phyloP scores from a whole-genome alignment of 306 rosid species.

The Comarum palustre region DNA sequence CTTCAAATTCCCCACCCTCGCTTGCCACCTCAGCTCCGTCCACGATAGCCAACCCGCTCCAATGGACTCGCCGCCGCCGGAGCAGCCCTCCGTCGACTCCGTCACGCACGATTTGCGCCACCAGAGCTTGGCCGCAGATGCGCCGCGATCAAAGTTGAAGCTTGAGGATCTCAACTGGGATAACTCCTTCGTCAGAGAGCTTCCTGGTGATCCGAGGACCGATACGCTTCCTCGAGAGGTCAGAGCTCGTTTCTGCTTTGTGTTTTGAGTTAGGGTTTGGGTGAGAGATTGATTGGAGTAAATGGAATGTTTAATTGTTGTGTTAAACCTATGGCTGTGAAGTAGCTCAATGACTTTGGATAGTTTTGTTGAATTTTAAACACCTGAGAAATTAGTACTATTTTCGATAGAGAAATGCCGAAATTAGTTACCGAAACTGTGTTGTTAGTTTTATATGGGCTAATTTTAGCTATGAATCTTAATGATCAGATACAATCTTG shows the following conservation, averaged over 20 bases:
- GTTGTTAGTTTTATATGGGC: neutral
- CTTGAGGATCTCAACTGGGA: conserved; percentile 94
- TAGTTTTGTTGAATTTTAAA: neutral
- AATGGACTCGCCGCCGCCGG: conserved; percentile 53
- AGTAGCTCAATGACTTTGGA: neutral
- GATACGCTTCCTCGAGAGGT: conserved; percentile 82
- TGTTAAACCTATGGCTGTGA: neutral
- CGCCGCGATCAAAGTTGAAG: conserved; percentile 20
- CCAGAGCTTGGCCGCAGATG: conserved; percentile 42
- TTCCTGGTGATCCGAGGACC: conserved; percentile 77
- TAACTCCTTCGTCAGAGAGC: conserved; percentile 60
- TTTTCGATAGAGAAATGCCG: neutral
- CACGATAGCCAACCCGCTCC: conserved; percentile 17
- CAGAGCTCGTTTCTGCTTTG: neutral
- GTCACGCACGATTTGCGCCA: conserved; percentile 57
- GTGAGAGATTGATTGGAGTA: neutral
- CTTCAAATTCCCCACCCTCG: conserved; percentile 18
- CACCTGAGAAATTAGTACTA: neutral
- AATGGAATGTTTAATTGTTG: neutral
- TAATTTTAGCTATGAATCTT: neutral
- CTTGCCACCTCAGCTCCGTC: conserved; percentile 32
- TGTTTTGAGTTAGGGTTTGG: neutral
- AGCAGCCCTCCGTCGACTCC: conserved; percentile 58
- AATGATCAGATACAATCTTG: neutral
- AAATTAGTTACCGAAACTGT: neutral